Percentiles rank a stretch among this genome's conserved stretches.
Evolutionary conservation across 371 early-diverging fungal species (phyloP).

Genomic region (Coemansia sp.): DNA sequence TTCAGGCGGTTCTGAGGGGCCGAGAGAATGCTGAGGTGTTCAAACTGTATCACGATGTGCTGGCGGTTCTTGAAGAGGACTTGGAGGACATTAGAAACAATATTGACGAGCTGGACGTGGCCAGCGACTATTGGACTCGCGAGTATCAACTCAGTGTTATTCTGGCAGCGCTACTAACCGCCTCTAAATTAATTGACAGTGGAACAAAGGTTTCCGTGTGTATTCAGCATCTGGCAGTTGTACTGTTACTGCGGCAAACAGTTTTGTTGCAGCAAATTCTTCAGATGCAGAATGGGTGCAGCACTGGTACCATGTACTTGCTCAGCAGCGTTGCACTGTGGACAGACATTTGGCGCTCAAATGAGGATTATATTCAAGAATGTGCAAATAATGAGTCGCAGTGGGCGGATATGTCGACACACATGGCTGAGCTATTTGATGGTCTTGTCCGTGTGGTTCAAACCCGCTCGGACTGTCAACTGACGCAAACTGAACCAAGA

Average conservation of each 20-base stretch:
- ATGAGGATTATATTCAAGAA: neutral
- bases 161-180: slow-evolving; percentile 24
- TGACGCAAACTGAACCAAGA: neutral
- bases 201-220: neutral
- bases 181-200: neutral
- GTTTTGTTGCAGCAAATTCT: slow-evolving; percentile 23
- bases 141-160: slow-evolving; percentile 40
- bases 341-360: slow-evolving; percentile 42
- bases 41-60: neutral
- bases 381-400: neutral
- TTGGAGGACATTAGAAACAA: slow-evolving; percentile 10
- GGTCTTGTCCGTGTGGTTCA: slow-evolving; percentile 9
- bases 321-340: slow-evolving; percentile 32
- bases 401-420: neutral
- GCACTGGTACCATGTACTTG: slow-evolving; percentile 11
- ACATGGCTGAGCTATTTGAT: slow-evolving; percentile 8
- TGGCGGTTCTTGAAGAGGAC: slow-evolving; percentile 20
- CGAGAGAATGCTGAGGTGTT: neutral
- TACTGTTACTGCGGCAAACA: slow-evolving; percentile 24
- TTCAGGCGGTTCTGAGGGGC: slow-evolving; percentile 8
- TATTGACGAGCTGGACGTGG: slow-evolving; percentile 10
- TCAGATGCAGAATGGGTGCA: neutral
- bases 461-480: neutral
- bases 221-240: slow-evolving; percentile 33
- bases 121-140: slow-evolving; percentile 40